Conservation (phyloP, 2,329 filamentous ascomycete species). For the Phaeosphaeriaceae sp. region DNA sequence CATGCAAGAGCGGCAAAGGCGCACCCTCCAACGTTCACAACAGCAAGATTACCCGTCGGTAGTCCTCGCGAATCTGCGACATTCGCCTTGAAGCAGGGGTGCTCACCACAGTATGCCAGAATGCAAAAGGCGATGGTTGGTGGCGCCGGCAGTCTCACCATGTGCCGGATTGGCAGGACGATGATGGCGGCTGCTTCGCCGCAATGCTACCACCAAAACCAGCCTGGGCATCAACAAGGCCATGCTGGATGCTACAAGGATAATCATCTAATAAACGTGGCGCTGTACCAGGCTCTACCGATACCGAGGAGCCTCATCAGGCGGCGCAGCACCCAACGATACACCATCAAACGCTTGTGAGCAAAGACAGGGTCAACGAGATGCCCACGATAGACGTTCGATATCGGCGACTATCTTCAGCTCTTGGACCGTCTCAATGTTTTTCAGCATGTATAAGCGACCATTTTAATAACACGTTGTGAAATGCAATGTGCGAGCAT, state of each 20-base stretch:
- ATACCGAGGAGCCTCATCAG: not conserved
- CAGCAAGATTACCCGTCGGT: not conserved
- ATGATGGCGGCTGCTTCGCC: not conserved
- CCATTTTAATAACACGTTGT: not conserved
- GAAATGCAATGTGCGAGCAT: not conserved
- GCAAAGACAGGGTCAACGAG: not conserved
- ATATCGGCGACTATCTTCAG: not conserved
- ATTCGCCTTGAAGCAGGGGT: slow-evolving; percentile 1
- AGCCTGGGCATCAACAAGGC: not conserved
- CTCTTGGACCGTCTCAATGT: not conserved
- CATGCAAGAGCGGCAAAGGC: slow-evolving; percentile 2
- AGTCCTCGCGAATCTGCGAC: not conserved
- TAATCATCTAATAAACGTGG: not conserved
- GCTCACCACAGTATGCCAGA: not conserved
- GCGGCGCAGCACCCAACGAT: not conserved
- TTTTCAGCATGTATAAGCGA: not conserved
- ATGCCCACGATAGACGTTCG: not conserved
- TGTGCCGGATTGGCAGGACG: not conserved
- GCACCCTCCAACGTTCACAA: slow-evolving; percentile 1
- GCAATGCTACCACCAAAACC: not conserved
- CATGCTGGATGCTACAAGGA: not conserved
- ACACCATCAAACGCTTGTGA: not conserved
- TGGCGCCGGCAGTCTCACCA: not conserved
- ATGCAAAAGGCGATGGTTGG: not conserved
- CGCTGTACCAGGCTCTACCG: not conserved